Evolutionary conservation across 2,329 filamentous ascomycete genomes (phyloP), one percentile per base, ranked within the genome.

Genomic region (Cercospora berteroae): DNA sequence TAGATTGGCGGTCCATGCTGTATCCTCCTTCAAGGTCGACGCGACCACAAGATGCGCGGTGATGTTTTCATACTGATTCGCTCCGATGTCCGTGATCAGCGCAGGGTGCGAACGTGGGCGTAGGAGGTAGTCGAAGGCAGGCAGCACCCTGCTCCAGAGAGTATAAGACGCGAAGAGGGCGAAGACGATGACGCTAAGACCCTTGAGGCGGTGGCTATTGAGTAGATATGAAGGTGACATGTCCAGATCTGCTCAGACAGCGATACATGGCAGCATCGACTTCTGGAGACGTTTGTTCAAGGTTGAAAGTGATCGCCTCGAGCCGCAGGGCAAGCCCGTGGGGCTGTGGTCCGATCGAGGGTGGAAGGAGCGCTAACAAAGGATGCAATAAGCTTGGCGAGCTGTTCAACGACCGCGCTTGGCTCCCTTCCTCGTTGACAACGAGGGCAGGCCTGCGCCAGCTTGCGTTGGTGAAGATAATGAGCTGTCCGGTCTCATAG

Each of bases 1-100:
- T 4, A 72, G 63, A 6, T 63, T 33, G 18, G 44, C 55, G 16
- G 71, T 64, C 71, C 71, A 72, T 10, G 67, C 60, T 13, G 64
- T 70, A 63, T 72, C 65, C 39, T 72, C 44, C 16, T 59, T 60
- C 39, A 55, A 39, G 5, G 61, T 61, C 10, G 69, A 67, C 12
- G 69, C 67, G 18, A 71, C 62, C 8, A 71, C 69, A 5, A 71
- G 36, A 60, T 71, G 67, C 20, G 29, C 27, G 7, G 55, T 57
- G 27, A 57, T 57, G 55, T 57, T 33, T 20, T 57, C 55, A 33
- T 57, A 57, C 8, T 12, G 25, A 7, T 13, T 33, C 4, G 55
- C 55, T 57, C 16, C 29, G 6, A 31, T 20, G 23, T 57, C 55
- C 55, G 55, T 57, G 55, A 57, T 12, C 55, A 57, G 29, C 18